Conservation (phyloP, 169 alveolate species). For the Hepatocystis sp. region DNA sequence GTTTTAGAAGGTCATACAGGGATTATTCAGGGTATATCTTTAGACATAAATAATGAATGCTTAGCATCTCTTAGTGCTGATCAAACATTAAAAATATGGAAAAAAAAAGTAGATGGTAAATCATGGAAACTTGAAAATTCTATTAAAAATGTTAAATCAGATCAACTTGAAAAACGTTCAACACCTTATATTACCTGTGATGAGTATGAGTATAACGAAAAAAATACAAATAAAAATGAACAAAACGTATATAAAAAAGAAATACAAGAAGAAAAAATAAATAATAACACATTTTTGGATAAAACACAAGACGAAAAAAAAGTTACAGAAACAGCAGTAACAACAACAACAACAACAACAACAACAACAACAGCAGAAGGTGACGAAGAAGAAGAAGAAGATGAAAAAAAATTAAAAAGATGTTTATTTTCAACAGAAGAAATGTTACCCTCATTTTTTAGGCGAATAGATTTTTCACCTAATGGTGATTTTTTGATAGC, state of each 20-base stretch:
- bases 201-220: conserved; percentile 52
- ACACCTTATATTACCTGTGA: conserved; percentile 23
- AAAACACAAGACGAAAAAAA: neutral
- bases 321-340: conserved; percentile 58
- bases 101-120: conserved; percentile 80
- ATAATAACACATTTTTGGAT: no score
- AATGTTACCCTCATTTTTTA: conserved; percentile 88
- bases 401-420: conserved; percentile 74
- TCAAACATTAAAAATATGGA: conserved; percentile 86
- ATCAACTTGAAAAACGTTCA: conserved; percentile 49
- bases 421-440: conserved; percentile 89
- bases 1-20: conserved; percentile 89
- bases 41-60: conserved; percentile 83
- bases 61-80: conserved; percentile 93
- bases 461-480: conserved; percentile 94
- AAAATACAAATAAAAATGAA: conserved; percentile 8
- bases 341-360: conserved; percentile 11
- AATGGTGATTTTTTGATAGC: conserved; percentile 90
- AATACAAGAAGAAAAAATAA: conserved; percentile 25
- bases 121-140: conserved; percentile 83
- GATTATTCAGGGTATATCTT: conserved; percentile 88
- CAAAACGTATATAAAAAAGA: conserved; percentile 17
- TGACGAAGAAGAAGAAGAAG: conserved; percentile 51
- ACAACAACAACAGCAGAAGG: conserved; percentile 32
- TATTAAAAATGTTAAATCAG: conserved; percentile 62